These are phyloP conservation scores for Trichomonas tenax DNA, from an alignment of 208 protist species.

Conservation along the genomic window DNA sequence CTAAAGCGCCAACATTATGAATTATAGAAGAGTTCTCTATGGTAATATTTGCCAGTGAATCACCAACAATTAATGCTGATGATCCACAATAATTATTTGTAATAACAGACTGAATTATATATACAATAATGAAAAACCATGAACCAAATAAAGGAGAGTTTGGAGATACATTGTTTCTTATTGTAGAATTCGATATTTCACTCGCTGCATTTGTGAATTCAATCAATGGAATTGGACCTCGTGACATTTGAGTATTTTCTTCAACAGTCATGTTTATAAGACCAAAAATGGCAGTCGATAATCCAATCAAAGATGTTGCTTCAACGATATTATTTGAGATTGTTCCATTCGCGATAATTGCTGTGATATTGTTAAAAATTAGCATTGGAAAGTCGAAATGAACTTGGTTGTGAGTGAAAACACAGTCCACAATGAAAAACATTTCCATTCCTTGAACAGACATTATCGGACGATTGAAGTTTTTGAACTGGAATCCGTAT, in stretches of 20 bases:
- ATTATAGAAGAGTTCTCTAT: neutral
- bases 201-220: neutral
- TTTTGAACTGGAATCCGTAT: neutral
- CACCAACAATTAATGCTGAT: conserved; percentile 18
- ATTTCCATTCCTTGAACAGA: neutral
- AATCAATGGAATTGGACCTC: neutral
- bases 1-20: neutral
- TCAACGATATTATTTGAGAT: neutral
- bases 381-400: neutral
- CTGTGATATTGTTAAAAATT: neutral
- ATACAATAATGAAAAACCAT: conserved; percentile 5
- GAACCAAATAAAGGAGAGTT: neutral
- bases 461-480: neutral
- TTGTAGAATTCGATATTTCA: neutral
- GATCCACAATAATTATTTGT: neutral
- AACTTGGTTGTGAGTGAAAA: neutral
- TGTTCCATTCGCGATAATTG: neutral
- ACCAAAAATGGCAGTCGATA: neutral
- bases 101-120: neutral
- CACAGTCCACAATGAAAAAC: neutral
- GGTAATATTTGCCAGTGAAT: neutral
- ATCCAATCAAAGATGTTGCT: neutral
- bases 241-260: neutral
- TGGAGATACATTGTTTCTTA: neutral
- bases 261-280: neutral